These are phyloP conservation scores for Knufia petricola DNA, from an alignment of 2,329 filamentous ascomycete genomes.

Conservation along the genomic window DNA sequence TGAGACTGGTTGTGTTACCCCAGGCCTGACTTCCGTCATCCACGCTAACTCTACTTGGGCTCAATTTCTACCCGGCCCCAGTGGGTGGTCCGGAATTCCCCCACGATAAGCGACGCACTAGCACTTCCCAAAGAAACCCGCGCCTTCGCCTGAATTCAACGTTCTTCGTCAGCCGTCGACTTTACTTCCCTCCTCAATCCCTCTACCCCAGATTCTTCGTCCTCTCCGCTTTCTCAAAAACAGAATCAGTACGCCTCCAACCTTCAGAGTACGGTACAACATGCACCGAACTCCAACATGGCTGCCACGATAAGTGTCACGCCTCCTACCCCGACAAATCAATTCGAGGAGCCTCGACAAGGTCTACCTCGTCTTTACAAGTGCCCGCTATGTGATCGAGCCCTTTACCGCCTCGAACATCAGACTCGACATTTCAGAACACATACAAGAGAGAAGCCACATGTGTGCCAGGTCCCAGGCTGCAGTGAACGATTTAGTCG, in stretches of 20 bases:
- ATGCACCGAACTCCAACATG: conserved; percentile 27
- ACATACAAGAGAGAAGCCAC: conserved; percentile 96
- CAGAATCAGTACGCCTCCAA: background rate
- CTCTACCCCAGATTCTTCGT: conserved; percentile 10
- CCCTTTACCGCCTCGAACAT: conserved; percentile 95
- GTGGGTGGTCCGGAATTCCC: conserved; percentile 7
- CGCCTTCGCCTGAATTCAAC: conserved; percentile 21
- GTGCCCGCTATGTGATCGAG: conserved; percentile 95
- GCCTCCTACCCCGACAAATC: conserved; percentile 36
- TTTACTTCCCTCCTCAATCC: conserved; percentile 23
- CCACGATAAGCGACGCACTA: conserved; percentile 23
- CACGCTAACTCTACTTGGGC: background rate
- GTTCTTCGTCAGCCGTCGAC: conserved; percentile 23
- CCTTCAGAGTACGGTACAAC: background rate
- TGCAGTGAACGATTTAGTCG: conserved; percentile 96
- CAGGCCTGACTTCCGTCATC: background rate
- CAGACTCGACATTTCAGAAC: conserved; percentile 88
- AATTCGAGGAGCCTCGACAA: conserved; percentile 53
- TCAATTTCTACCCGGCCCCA: background rate
- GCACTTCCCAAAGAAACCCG: conserved; percentile 5
- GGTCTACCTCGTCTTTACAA: conserved; percentile 96
- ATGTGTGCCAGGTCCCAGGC: conserved; percentile 87
- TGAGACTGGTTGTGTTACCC: conserved; percentile 1
- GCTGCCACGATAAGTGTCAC: conserved; percentile 36
- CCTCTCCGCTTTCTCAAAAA: conserved; percentile 5